Conservation (phyloP, 2,329 filamentous ascomycete genomes). For the Gaeumannomyces sp. region DNA sequence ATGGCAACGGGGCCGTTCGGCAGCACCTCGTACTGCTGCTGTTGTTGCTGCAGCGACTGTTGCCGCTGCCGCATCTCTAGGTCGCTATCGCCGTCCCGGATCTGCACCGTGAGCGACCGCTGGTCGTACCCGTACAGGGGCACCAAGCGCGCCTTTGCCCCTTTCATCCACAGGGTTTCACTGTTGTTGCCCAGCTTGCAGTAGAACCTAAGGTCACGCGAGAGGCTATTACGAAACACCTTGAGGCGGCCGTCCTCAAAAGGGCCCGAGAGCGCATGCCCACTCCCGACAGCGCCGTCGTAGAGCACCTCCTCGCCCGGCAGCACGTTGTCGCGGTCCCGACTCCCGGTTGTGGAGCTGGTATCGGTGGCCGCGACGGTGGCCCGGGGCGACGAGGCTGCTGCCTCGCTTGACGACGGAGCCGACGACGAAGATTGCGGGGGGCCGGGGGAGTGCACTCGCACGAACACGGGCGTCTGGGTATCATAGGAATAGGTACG, state of each 20-base stretch:
- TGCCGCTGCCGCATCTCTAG: conserved; percentile 13
- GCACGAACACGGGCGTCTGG: conserved; percentile 20
- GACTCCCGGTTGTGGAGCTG: conserved; percentile 14
- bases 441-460: conserved; percentile 6
- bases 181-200: conserved; percentile 21
- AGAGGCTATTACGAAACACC: conserved; percentile 23
- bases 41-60: conserved; percentile 5
- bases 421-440: neutral
- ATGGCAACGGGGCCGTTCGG: conserved; percentile 19
- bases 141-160: conserved; percentile 21
- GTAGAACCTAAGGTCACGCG: conserved; percentile 22
- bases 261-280: conserved; percentile 16
- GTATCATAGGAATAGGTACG: conserved; percentile 15
- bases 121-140: conserved; percentile 24
- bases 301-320: conserved; percentile 23
- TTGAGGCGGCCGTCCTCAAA: conserved; percentile 21
- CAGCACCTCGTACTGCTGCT: conserved; percentile 2
- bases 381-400: no score
- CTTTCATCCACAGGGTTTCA: conserved; percentile 25
- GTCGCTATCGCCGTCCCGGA: conserved; percentile 20
- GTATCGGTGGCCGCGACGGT: no score
- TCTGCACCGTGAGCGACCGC: conserved; percentile 20
- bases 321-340: conserved; percentile 22
- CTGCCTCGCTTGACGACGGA: no score
- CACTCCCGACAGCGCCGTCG: conserved; percentile 22